Evolutionary conservation across 306 rosid species (phyloP).

Genomic region (Neltuma alba): DNA sequence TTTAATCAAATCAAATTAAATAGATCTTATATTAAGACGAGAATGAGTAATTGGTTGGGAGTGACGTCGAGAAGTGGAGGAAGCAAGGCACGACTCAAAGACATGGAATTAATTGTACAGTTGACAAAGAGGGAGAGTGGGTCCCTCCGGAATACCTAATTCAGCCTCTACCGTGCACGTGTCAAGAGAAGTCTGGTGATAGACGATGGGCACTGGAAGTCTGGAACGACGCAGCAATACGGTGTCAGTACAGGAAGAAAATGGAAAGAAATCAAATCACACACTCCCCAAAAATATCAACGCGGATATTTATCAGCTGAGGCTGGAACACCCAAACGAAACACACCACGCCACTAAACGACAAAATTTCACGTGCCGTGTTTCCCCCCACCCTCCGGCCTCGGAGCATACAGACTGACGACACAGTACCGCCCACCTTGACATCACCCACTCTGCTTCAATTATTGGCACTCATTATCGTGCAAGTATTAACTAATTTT

Average conservation of each 20-base stretch:
- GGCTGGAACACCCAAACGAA: neutral
- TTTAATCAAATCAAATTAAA: no score
- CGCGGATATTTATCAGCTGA: neutral
- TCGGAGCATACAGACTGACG: no score
- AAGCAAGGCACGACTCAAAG: neutral
- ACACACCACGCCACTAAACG: neutral
- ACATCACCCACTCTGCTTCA: neutral
- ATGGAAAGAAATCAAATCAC: neutral
- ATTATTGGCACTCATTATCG: neutral
- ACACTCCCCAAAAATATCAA: neutral
- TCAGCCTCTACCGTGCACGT: conserved; percentile 35
- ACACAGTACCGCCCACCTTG: neutral
- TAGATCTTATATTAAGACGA: no score
- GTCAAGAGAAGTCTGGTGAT: neutral
- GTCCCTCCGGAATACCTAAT: neutral
- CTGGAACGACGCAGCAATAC: neutral
- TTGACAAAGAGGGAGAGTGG: neutral
- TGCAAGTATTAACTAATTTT: no score
- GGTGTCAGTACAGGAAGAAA: neutral
- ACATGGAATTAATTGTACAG: neutral
- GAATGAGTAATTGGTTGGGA: neutral
- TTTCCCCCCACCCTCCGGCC: neutral
- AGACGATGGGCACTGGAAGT: neutral
- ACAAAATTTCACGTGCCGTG: conserved; percentile 15
- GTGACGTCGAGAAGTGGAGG: neutral